These are phyloP conservation scores for Otatea glauca DNA, from an alignment of 176 grass and related monocot genomes.

Conservation along the genomic window DNA sequence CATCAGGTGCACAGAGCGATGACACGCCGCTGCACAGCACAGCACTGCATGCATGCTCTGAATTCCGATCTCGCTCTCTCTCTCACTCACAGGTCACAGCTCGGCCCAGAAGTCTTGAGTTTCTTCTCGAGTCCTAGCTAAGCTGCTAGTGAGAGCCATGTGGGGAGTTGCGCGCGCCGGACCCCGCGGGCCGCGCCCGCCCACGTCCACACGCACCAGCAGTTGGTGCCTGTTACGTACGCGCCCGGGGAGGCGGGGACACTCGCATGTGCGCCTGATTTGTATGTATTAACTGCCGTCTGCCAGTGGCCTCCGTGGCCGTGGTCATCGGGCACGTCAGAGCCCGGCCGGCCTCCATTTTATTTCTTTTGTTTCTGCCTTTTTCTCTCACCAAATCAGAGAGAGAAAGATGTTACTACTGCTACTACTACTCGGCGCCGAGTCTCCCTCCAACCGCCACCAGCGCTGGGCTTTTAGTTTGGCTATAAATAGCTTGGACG, in stretches of 20 bases:
- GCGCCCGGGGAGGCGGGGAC: background rate
- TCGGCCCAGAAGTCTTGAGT: background rate
- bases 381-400: background rate
- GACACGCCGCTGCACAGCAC: background rate
- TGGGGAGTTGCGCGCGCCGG: constrained; percentile 38
- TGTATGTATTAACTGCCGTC: constrained; percentile 52
- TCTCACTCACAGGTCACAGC: too few relatives aligned
- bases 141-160: constrained; percentile 44
- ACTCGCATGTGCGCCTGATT: constrained; percentile 62
- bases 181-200: background rate
- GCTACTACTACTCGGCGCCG: background rate
- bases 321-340: constrained; percentile 34
- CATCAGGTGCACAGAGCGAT: constrained; percentile 15
- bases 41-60: background rate
- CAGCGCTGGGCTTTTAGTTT: background rate
- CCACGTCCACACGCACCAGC: constrained; percentile 10
- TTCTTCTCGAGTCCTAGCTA: background rate
- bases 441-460: constrained; percentile 45
- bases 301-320: constrained; percentile 4
- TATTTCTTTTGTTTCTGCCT: background rate
- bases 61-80: background rate
- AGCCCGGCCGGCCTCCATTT: background rate
- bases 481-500: constrained; percentile 40
- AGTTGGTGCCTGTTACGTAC: constrained; percentile 32
- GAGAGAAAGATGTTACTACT: background rate